Conservation (phyloP, 257 asterid genomes). For the Linaria vulgaris region DNA sequence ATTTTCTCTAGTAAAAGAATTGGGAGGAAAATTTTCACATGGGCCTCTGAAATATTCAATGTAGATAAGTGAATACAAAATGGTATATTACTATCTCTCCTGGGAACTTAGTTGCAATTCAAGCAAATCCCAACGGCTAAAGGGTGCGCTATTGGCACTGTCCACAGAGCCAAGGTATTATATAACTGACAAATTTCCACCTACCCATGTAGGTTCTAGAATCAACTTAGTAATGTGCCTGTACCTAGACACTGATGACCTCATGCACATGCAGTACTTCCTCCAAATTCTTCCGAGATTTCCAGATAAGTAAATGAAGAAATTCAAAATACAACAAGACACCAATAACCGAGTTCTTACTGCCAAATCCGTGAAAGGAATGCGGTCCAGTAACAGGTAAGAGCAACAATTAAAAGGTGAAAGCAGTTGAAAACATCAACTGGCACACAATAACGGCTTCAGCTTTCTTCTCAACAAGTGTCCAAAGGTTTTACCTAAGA, state of each 20-base stretch:
- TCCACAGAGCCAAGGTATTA: neutral
- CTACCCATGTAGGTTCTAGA: neutral
- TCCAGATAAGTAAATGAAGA: neutral
- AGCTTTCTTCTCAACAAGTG: too few relatives aligned
- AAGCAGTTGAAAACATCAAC: neutral
- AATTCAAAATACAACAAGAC: neutral
- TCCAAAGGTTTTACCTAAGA: too few relatives aligned
- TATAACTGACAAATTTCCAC: neutral
- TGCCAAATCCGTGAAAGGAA: constrained; percentile 12
- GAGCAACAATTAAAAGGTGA: constrained; percentile 1
- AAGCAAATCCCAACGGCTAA: neutral
- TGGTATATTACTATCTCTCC: neutral
- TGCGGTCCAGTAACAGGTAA: constrained; percentile 6
- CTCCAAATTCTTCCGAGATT: neutral
- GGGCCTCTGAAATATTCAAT: neutral
- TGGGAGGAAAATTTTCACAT: neutral
- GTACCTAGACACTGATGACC: neutral
- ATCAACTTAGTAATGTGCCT: neutral
- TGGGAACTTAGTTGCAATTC: neutral
- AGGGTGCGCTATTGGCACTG: neutral
- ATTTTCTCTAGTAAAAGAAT: neutral
- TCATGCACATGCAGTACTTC: neutral
- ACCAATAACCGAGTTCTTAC: neutral
- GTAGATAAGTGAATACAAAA: neutral
- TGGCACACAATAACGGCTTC: too few relatives aligned